A percentile compares a stretch with the other conserved stretches of the same genome.
Evolutionary conservation across 2,329 filamentous ascomycete species (phyloP).

Genomic region (Pseudogymnoascus sp.): DNA sequence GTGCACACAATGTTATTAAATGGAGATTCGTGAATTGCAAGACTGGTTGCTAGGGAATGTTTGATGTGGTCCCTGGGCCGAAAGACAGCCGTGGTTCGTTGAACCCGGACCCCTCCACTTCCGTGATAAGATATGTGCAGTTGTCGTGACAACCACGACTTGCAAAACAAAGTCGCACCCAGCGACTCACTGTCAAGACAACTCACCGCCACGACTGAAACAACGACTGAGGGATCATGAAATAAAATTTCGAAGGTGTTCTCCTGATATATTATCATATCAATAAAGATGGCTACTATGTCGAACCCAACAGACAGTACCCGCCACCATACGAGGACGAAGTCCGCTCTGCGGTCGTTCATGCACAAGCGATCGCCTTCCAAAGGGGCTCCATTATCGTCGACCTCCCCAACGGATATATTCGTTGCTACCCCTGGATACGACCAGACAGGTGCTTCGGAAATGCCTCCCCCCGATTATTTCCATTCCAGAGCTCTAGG

Average conservation of each 20-base stretch:
- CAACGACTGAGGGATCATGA: conserved; percentile 6
- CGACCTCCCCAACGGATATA: conserved; percentile 15
- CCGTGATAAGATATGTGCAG: not conserved
- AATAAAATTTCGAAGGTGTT: not conserved
- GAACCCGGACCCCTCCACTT: not conserved
- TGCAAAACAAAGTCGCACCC: conserved; percentile 1
- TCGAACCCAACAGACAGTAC: not conserved
- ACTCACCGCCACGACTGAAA: conserved; percentile 4
- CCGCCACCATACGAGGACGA: conserved; percentile 23
- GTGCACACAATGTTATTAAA: not conserved
- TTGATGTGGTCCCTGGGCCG: conserved; percentile 4
- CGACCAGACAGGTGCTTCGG: conserved; percentile 18
- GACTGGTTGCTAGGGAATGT: conserved; percentile 8
- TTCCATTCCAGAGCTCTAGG: conserved; percentile 40
- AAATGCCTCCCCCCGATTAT: conserved; percentile 30
- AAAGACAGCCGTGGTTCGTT: conserved; percentile 8
- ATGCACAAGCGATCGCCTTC: conserved; percentile 27
- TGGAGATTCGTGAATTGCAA: not conserved
- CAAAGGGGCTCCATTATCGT: conserved; percentile 19
- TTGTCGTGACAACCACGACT: not conserved
- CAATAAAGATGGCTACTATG: conserved; percentile 22
- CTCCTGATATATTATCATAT: conserved; percentile 8
- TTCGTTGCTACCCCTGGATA: conserved; percentile 19
- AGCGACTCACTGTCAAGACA: not conserved
- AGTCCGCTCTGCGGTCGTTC: conserved; percentile 28